phyloP scores from a whole-genome alignment of 768 basidiomycete species.

The Sarcomyxa edulis region DNA sequence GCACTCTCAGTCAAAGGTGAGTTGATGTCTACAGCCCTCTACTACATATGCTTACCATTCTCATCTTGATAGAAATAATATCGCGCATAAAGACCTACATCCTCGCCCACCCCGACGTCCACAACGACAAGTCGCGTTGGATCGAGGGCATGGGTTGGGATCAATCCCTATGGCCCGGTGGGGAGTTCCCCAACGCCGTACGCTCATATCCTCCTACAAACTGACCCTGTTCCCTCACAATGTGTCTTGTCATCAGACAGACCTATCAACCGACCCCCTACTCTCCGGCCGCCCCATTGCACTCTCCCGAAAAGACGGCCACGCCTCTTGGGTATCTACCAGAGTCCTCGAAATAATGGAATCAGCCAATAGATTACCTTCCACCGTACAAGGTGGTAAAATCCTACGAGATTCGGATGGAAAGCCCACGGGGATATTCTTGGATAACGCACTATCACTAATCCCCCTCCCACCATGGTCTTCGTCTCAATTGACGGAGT shows the following conservation, averaged over 20 bases:
- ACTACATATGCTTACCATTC: neutral
- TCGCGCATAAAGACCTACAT: constrained; percentile 57
- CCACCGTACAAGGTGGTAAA: constrained; percentile 64
- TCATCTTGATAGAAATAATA: constrained; percentile 47
- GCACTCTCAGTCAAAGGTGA: constrained; percentile 56
- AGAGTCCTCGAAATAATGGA: constrained; percentile 63
- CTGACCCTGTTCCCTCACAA: no score
- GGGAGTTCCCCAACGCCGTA: constrained; percentile 71
- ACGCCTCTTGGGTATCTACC: constrained; percentile 84
- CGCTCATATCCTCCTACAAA: constrained; percentile 14
- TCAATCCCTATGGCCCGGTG: constrained; percentile 70
- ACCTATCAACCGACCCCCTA: constrained; percentile 65
- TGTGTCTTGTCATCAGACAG: constrained; percentile 40
- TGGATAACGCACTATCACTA: constrained; percentile 85
- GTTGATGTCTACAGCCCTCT: neutral
- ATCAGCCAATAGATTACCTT: constrained; percentile 55
- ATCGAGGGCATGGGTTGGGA: constrained; percentile 92
- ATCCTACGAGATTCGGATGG: constrained; percentile 62
- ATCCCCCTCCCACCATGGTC: constrained; percentile 64
- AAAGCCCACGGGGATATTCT: constrained; percentile 71
- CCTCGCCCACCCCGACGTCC: constrained; percentile 47
- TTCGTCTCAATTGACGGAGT: constrained; percentile 49
- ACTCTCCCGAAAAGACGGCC: constrained; percentile 74
- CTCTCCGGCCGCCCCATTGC: constrained; percentile 69
- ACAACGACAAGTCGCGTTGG: constrained; percentile 54